Conservation (phyloP, 768 basidiomycete genomes). For the Stropharia rugosoannulata region DNA sequence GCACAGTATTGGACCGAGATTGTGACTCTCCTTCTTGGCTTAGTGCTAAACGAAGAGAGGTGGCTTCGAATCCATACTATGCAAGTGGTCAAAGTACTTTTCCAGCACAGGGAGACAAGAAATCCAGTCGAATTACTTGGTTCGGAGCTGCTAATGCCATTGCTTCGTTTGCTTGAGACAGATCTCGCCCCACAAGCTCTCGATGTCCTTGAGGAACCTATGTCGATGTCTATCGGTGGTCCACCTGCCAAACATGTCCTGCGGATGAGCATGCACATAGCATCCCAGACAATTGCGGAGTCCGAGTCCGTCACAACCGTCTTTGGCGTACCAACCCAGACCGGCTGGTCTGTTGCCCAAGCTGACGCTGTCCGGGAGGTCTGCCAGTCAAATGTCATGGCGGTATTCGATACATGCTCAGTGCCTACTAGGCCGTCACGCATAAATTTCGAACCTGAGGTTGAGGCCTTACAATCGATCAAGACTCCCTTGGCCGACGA, state of each 20-base stretch:
- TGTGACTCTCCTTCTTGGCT: constrained; percentile 80
- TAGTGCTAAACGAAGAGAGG: constrained; percentile 78
- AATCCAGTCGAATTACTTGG: constrained; percentile 73
- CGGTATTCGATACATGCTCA: constrained; percentile 84
- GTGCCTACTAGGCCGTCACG: constrained; percentile 67
- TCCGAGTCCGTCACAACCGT: constrained; percentile 64
- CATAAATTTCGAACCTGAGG: constrained; percentile 71
- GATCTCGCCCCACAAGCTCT: constrained; percentile 83
- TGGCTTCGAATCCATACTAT: constrained; percentile 84
- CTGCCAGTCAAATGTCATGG: constrained; percentile 77
- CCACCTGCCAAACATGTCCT: constrained; percentile 83
- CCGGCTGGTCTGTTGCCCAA: constrained; percentile 86
- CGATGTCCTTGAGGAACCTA: constrained; percentile 92
- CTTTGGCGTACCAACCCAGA: constrained; percentile 79
- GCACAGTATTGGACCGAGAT: constrained; percentile 76
- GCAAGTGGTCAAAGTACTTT: constrained; percentile 86
- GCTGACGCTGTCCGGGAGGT: constrained; percentile 55
- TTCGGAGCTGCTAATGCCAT: constrained; percentile 87
- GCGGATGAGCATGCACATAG: constrained; percentile 82
- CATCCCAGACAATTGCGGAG: constrained; percentile 30
- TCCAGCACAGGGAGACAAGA: constrained; percentile 81
- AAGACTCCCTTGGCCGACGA: constrained; percentile 54
- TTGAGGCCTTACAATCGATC: constrained; percentile 42
- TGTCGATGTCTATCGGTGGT: constrained; percentile 74
- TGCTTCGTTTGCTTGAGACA: constrained; percentile 85